Evolutionary conservation across 2,329 filamentous ascomycete species (phyloP).

Genomic region (Claviceps digitariae): DNA sequence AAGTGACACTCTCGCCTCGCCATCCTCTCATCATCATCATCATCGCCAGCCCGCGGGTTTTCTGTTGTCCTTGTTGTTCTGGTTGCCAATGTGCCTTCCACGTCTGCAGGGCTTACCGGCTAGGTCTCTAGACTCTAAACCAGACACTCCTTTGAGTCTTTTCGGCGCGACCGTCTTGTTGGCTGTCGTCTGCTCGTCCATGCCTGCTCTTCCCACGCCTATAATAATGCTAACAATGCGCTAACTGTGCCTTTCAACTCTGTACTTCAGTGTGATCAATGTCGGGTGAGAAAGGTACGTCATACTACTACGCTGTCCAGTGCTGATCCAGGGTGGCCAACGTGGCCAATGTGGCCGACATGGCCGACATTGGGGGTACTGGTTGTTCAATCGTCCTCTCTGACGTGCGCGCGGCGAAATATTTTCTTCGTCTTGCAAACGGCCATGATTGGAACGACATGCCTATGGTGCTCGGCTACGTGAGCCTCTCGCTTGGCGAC

Average conservation of each 20-base stretch:
- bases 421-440: neutral
- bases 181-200: neutral
- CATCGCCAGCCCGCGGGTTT: neutral
- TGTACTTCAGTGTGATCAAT: slow-evolving; percentile 29
- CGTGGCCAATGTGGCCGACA: too few species aligned
- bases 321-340: neutral
- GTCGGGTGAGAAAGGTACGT: slow-evolving; percentile 27
- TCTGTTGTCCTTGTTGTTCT: neutral
- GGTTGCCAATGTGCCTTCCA: neutral
- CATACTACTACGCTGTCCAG: slow-evolving; percentile 1
- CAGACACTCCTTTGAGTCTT: neutral
- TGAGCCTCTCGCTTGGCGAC: neutral
- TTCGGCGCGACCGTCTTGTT: neutral
- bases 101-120: neutral
- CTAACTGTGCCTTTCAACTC: neutral
- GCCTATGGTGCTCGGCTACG: neutral
- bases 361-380: too few species aligned
- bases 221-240: neutral
- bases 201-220: neutral
- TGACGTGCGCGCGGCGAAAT: neutral
- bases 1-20: slow-evolving; percentile 12
- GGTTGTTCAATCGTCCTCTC: too few species aligned
- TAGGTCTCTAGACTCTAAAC: neutral
- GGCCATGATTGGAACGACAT: neutral
- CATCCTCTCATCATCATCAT: neutral